phyloP scores from a whole-genome alignment of 805 yeast genomes.

The Kodamaea lidongshanica region DNA sequence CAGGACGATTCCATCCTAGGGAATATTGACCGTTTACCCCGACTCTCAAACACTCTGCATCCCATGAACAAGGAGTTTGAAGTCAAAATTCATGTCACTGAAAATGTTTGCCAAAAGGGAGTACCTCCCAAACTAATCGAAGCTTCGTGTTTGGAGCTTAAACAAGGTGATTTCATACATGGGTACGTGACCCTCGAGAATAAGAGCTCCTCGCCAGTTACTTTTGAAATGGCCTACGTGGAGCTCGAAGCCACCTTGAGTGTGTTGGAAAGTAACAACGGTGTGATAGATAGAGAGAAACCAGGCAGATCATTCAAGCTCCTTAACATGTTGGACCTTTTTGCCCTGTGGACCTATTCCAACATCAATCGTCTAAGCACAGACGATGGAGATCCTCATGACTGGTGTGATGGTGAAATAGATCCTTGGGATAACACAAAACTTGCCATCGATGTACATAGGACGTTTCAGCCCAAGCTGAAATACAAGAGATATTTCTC shows the following conservation, averaged over 20 bases:
- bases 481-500: conserved; percentile 39
- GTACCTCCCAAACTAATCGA: conserved; percentile 29
- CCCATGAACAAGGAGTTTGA: conserved; percentile 21
- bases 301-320: conserved; percentile 31
- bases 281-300: conserved; percentile 17
- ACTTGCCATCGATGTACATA: conserved; percentile 31
- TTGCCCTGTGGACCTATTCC: conserved; percentile 41
- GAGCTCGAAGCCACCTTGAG: conserved; percentile 35
- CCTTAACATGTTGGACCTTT: conserved; percentile 38
- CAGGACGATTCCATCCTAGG: conserved; percentile 36
- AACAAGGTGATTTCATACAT: conserved; percentile 38
- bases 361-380: conserved; percentile 34
- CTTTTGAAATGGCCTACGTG: conserved; percentile 41
- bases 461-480: conserved; percentile 31
- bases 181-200: conserved; percentile 38
- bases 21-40: conserved; percentile 35
- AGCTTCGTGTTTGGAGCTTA: conserved; percentile 26
- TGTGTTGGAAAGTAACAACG: conserved; percentile 18
- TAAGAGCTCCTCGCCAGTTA: conserved; percentile 24
- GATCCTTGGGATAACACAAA: conserved; percentile 36
- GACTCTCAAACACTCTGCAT: conserved; percentile 19
- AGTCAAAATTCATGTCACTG: conserved; percentile 31
- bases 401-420: conserved; percentile 41
- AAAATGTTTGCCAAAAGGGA: conserved; percentile 36
- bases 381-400: conserved; percentile 24